phyloP scores from a whole-genome alignment of 495 filamentous ascomycete genomes.

The Hypoxylon trugodes region DNA sequence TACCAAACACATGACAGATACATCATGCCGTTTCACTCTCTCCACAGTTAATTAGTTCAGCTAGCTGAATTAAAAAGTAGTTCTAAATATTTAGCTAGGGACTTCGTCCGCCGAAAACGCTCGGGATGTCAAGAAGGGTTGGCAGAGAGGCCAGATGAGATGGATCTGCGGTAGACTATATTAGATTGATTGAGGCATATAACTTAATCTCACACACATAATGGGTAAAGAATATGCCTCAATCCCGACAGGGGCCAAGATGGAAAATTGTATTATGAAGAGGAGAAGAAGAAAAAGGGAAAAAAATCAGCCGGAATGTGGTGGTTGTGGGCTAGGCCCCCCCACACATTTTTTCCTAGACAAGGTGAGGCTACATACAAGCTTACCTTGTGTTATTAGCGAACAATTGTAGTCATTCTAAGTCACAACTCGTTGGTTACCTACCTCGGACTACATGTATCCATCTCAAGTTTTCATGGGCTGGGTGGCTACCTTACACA shows the following conservation, averaged over 20 bases:
- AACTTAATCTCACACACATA: neutral
- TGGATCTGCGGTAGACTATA: slow-evolving; percentile 25
- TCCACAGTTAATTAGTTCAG: slow-evolving; percentile 2
- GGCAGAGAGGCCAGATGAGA: slow-evolving; percentile 9
- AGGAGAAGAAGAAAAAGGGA: slow-evolving; percentile 17
- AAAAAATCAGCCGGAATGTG: slow-evolving; percentile 33
- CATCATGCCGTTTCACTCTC: slow-evolving; percentile 8
- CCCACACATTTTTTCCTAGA: slow-evolving; percentile 28
- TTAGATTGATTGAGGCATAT: slow-evolving; percentile 43
- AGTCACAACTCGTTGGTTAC: slow-evolving; percentile 11
- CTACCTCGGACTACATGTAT: neutral
- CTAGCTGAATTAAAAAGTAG: neutral
- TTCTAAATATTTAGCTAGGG: neutral
- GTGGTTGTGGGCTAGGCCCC: slow-evolving; percentile 15
- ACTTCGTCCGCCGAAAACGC: slow-evolving; percentile 27
- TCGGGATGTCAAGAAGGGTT: slow-evolving; percentile 17
- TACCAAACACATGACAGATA: slow-evolving; percentile 13
- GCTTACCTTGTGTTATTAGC: slow-evolving; percentile 27
- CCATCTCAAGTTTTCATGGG: slow-evolving; percentile 7
- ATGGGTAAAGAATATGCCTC: slow-evolving; percentile 32
- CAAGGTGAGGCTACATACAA: slow-evolving; percentile 35
- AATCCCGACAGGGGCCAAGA: slow-evolving; percentile 27
- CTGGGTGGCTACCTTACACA: slow-evolving; percentile 13
- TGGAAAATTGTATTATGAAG: slow-evolving; percentile 15
- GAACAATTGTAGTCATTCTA: slow-evolving; percentile 36